Conservation (phyloP, 139 green algal species). For the Coccomyxa sp. region DNA sequence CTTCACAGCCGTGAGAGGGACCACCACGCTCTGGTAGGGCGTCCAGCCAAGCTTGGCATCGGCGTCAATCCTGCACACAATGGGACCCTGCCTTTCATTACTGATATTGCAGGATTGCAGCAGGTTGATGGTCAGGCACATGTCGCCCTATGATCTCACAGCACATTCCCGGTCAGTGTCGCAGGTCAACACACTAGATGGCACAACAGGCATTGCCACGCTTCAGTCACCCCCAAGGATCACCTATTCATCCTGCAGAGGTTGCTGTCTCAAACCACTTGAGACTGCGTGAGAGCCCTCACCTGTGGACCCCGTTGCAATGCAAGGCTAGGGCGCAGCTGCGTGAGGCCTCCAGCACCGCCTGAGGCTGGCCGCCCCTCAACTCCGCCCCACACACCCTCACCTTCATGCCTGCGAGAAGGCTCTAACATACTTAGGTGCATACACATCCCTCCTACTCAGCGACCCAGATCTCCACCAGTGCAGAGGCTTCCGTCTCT, state of each 20-base stretch:
- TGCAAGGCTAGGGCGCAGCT: constrained; percentile 26
- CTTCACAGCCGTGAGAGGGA: constrained; percentile 24
- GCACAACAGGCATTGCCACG: no score
- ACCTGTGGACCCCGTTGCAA: constrained; percentile 37
- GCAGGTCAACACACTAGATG: no score
- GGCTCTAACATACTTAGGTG: no score
- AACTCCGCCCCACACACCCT: constrained; percentile 41
- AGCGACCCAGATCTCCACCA: background rate
- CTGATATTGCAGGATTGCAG: no score
- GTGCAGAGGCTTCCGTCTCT: background rate
- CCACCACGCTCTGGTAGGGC: background rate
- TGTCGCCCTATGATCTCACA: no score
- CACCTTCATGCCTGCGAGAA: constrained; percentile 43
- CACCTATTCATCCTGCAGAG: no score
- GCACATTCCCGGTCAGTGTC: no score
- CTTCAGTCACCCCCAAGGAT: no score
- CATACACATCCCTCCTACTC: background rate
- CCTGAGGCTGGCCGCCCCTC: constrained; percentile 4
- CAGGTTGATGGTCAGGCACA: no score
- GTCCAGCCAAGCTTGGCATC: constrained; percentile 23
- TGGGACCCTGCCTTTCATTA: no score
- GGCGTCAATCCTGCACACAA: constrained; percentile 6
- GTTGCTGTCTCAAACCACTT: no score
- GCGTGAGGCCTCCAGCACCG: constrained; percentile 34
- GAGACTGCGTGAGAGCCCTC: no score